Percentiles rank a stretch among this genome's conserved stretches.
Evolutionary conservation across 169 alveolate genomes (phyloP).

Genomic region (Eimeria acervulina): DNA sequence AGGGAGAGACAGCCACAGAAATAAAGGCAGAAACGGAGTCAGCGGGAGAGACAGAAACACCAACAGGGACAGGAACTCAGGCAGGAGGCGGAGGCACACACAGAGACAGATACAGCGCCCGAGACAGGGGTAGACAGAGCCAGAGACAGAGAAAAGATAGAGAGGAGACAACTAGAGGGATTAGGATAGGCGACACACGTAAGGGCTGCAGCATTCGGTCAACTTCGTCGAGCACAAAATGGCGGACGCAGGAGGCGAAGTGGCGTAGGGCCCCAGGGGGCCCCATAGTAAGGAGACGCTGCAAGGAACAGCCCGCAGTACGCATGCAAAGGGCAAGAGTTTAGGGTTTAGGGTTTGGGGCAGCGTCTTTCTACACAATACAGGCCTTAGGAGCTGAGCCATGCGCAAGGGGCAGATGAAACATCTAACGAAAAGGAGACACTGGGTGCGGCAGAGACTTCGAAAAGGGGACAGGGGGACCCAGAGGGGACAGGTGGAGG

Average conservation of each 20-base stretch:
- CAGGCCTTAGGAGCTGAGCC: background rate
- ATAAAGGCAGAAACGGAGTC: background rate
- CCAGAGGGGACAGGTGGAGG: background rate
- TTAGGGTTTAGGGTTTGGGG: background rate
- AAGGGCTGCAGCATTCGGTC: constrained; percentile 62
- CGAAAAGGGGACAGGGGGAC: background rate
- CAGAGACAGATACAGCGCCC: background rate
- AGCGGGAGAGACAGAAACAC: background rate
- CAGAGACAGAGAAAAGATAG: background rate
- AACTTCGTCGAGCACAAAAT: constrained; percentile 38
- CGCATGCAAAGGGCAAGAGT: background rate
- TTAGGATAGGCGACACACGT: background rate
- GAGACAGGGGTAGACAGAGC: too few relatives aligned
- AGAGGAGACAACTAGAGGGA: background rate
- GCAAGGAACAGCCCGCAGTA: background rate
- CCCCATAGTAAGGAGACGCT: constrained; percentile 39
- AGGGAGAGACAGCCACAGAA: background rate
- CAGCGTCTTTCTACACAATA: background rate
- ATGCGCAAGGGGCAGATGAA: background rate
- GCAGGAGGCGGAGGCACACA: background rate
- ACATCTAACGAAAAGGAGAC: background rate
- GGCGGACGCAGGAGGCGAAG: constrained; percentile 48
- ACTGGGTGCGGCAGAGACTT: background rate
- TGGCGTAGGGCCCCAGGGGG: constrained; percentile 42
- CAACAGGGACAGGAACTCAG: background rate